Evolutionary conservation across 768 basidiomycete species (phyloP).

Genomic region (Calvatia gigantea): DNA sequence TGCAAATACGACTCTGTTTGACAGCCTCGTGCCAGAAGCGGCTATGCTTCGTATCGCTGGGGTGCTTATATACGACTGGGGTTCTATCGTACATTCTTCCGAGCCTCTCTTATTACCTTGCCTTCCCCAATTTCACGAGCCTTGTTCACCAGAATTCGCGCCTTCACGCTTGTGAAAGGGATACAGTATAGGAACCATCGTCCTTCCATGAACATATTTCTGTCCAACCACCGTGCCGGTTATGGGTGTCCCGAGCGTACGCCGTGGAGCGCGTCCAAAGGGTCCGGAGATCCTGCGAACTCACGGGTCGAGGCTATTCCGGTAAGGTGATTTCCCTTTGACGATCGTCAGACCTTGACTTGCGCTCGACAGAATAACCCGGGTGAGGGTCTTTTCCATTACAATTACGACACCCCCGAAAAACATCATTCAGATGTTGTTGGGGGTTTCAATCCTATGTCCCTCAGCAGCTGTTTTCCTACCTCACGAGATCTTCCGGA

Average conservation of each 20-base stretch:
- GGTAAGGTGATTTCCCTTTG: neutral
- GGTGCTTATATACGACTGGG: slow-evolving; percentile 4
- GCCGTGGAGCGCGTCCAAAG: too few species aligned
- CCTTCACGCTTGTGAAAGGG: too few species aligned
- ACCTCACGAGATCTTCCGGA: neutral
- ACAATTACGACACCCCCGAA: neutral
- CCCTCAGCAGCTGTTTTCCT: neutral
- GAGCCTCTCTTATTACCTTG: neutral
- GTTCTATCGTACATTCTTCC: neutral
- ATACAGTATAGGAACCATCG: too few species aligned
- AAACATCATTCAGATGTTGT: neutral
- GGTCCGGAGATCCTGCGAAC: too few species aligned
- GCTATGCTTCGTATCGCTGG: slow-evolving; percentile 1
- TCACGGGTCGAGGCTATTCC: too few species aligned
- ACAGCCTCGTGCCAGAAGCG: slow-evolving; percentile 13
- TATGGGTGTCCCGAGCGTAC: too few species aligned
- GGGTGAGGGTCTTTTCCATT: neutral
- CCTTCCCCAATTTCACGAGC: too few species aligned
- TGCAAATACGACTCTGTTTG: slow-evolving; percentile 9
- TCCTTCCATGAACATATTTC: too few species aligned
- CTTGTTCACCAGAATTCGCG: too few species aligned
- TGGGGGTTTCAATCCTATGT: neutral
- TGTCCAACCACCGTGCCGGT: too few species aligned
- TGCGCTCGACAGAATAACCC: neutral
- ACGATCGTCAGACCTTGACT: neutral